Percentiles rank a stretch among this genome's conserved stretches.
Conservation (phyloP, 2,329 filamentous ascomycete species). For the Botryotinia globosa region DNA sequence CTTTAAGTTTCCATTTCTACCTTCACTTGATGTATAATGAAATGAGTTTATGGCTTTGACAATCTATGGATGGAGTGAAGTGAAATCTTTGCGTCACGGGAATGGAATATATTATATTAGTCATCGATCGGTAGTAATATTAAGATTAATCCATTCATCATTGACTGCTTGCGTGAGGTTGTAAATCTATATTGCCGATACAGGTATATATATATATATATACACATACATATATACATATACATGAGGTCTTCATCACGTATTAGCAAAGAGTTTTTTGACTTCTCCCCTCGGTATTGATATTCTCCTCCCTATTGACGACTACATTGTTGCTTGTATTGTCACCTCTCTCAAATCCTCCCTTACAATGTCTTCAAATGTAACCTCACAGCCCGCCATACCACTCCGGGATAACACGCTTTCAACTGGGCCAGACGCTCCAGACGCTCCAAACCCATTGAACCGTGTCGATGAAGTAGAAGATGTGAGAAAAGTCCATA, state of each 20-base stretch:
- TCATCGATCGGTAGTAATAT: too few species aligned
- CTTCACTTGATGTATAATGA: too few species aligned
- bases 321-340: too few species aligned
- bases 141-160: neutral
- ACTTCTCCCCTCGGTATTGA: too few species aligned
- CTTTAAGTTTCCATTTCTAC: neutral
- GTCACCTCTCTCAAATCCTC: neutral
- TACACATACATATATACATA: neutral
- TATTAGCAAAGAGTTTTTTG: too few species aligned
- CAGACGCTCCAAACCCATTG: constrained; percentile 20
- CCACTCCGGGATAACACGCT: constrained; percentile 22
- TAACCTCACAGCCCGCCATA: neutral
- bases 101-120: neutral
- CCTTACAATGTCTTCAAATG: constrained; percentile 13
- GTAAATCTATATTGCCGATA: neutral
- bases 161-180: neutral
- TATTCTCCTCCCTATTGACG: neutral
- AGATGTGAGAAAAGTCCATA: constrained; percentile 43
- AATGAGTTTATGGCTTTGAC: neutral
- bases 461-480: constrained; percentile 46
- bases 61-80: too few species aligned
- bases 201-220: neutral
- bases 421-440: neutral
- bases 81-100: neutral
- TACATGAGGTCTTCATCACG: neutral